Conservation (phyloP, 2,329 filamentous ascomycete species). For the Penicillium sp. region DNA sequence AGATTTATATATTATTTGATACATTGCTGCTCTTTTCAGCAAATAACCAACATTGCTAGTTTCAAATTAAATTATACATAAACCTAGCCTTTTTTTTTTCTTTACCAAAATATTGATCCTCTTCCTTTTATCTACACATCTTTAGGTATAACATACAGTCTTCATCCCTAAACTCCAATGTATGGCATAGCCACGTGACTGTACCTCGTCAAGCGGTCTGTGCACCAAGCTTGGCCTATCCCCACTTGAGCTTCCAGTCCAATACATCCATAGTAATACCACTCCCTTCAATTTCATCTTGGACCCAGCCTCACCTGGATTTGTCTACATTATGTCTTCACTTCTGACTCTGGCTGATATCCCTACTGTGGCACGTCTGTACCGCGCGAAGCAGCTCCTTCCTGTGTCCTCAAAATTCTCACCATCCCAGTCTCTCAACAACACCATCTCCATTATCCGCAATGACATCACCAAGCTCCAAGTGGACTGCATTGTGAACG, state of each 20-base stretch:
- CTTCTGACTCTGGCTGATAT: slow-evolving; percentile 37
- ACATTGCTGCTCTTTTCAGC: background rate
- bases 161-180: background rate
- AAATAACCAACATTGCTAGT: background rate
- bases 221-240: background rate
- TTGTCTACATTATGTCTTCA: slow-evolving; percentile 19
- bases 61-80: background rate
- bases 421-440: slow-evolving; percentile 52
- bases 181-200: background rate
- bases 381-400: slow-evolving; percentile 56
- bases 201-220: background rate
- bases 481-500: slow-evolving; percentile 87
- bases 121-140: too few species aligned
- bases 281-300: background rate
- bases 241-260: slow-evolving; percentile 1
- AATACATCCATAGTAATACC: background rate
- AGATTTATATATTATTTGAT: background rate
- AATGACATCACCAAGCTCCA: slow-evolving; percentile 79
- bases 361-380: slow-evolving; percentile 58
- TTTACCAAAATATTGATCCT: background rate
- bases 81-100: background rate
- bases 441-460: slow-evolving; percentile 64
- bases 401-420: slow-evolving; percentile 32
- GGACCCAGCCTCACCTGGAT: background rate
- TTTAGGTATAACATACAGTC: too few species aligned